phyloP scores from a whole-genome alignment of 1,284 basidiomycete species.

The Irpex rosettiformis region DNA sequence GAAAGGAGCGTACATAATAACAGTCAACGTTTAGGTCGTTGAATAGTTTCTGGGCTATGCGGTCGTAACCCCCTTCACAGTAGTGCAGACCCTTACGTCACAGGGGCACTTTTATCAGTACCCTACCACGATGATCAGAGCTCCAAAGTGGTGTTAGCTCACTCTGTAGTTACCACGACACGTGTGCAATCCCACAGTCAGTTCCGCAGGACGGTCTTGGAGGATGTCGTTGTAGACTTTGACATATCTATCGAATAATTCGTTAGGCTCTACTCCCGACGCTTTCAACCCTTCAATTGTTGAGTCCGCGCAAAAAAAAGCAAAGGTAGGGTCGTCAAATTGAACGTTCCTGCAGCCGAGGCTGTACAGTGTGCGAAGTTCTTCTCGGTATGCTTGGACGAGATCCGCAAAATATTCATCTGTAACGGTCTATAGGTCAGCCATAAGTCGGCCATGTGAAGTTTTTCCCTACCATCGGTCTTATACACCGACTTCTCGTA shows the following conservation, averaged over 20 bases:
- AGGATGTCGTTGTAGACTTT: constrained; percentile 67
- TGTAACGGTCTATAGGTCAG: constrained; percentile 11
- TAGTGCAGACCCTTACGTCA: constrained; percentile 56
- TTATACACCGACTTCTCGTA: constrained; percentile 59
- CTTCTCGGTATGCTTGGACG: constrained; percentile 64
- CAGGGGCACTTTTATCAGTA: constrained; percentile 3
- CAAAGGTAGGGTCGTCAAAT: constrained; percentile 70
- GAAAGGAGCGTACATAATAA: constrained; percentile 51
- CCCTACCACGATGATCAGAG: constrained; percentile 4
- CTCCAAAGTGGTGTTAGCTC: not conserved
- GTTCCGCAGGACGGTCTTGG: constrained; percentile 53
- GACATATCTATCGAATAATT: constrained; percentile 64
- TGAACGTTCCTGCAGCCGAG: constrained; percentile 73
- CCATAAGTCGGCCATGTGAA: not conserved
- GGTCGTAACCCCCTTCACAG: constrained; percentile 68
- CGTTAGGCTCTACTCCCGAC: constrained; percentile 55
- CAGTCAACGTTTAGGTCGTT: constrained; percentile 66
- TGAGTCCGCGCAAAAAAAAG: constrained; percentile 57
- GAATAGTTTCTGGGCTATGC: constrained; percentile 69
- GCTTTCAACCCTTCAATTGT: constrained; percentile 60
- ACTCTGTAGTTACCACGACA: constrained; percentile 79
- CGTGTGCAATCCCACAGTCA: constrained; percentile 69
- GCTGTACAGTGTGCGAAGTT: constrained; percentile 68
- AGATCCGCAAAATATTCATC: constrained; percentile 74
- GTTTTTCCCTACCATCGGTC: constrained; percentile 43